phyloP scores from a whole-genome alignment of 2,329 filamentous ascomycete genomes.

The Teratosphaeria zuluensis region DNA sequence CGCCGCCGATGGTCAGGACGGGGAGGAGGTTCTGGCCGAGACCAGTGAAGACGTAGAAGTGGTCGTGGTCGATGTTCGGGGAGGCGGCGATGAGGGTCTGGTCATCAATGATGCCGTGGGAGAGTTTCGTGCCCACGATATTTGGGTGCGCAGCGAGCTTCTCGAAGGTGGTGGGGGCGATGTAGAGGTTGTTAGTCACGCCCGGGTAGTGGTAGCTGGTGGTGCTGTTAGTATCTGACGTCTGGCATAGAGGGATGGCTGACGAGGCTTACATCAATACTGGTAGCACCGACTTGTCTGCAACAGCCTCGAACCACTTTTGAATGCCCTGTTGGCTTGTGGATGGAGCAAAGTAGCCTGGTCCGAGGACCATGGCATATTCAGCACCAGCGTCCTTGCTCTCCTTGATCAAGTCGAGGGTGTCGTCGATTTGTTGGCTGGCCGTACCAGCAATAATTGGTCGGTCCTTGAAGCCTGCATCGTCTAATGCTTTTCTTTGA shows the following conservation, averaged over 20 bases:
- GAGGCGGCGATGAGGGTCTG: conserved; percentile 52
- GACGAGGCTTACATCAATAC: conserved; percentile 47
- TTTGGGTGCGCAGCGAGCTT: conserved; percentile 53
- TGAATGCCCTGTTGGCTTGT: conserved; percentile 50
- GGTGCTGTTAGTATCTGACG: neutral
- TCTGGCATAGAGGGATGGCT: neutral
- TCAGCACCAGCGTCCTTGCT: conserved; percentile 49
- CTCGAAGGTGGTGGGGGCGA: conserved; percentile 49
- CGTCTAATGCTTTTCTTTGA: conserved; percentile 46
- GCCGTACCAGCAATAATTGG: conserved; percentile 55
- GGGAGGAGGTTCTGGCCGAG: conserved; percentile 57
- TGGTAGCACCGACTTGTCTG: conserved; percentile 49
- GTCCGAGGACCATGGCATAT: conserved; percentile 54
- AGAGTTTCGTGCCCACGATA: conserved; percentile 61
- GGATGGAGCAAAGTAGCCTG: conserved; percentile 54
- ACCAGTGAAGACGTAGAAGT: conserved; percentile 55
- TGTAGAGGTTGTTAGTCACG: conserved; percentile 55
- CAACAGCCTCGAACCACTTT: conserved; percentile 53
- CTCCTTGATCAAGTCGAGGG: conserved; percentile 47
- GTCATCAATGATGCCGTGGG: conserved; percentile 56
- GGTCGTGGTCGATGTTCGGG: conserved; percentile 48
- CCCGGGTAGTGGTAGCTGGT: conserved; percentile 55
- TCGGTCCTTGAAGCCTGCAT: conserved; percentile 47
- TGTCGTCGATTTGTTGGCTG: conserved; percentile 53
- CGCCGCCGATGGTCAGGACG: conserved; percentile 52